Percentiles rank a stretch among this genome's conserved stretches.
These are phyloP conservation scores for Teratosphaeria zuluensis DNA, from an alignment of 2,329 filamentous ascomycete species.

Conservation along the genomic window DNA sequence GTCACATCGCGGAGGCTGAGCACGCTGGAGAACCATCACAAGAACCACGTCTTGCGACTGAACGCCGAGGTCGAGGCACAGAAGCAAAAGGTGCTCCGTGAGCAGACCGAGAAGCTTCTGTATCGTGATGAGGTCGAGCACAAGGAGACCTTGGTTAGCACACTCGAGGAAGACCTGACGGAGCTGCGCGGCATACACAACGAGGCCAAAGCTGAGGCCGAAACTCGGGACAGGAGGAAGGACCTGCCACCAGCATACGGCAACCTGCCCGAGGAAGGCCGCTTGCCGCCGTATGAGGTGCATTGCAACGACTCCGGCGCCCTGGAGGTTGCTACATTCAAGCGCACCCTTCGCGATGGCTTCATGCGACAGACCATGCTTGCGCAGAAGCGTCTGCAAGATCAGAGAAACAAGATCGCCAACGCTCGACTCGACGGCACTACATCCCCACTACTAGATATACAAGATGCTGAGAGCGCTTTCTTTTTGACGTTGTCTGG, in stretches of 20 bases:
- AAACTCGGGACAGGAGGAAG: neutral
- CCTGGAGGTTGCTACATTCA: constrained; percentile 9
- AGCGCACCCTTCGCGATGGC: constrained; percentile 6
- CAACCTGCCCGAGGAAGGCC: constrained; percentile 12
- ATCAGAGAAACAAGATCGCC: neutral
- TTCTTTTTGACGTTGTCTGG: neutral
- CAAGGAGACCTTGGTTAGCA: constrained; percentile 2
- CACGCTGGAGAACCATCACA: neutral
- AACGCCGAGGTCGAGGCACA: constrained; percentile 2
- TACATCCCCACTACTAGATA: neutral
- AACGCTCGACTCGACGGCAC: neutral
- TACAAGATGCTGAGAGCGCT: neutral
- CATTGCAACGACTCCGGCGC: constrained; percentile 6
- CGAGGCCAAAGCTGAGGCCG: constrained; percentile 5
- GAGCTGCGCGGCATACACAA: constrained; percentile 13
- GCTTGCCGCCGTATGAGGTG: neutral
- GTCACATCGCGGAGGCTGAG: neutral
- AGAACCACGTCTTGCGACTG: neutral
- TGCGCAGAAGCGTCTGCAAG: neutral
- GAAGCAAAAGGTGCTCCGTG: constrained; percentile 1
- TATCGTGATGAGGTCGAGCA: constrained; percentile 4
- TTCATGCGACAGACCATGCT: constrained; percentile 3
- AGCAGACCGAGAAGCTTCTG: neutral
- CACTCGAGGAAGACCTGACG: constrained; percentile 12
- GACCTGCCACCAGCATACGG: constrained; percentile 21